A percentile compares a stretch with the other conserved stretches of the same genome.
phyloP scores from a whole-genome alignment of 1,284 basidiomycete species.

The Melampsora abietis-canadensis region DNA sequence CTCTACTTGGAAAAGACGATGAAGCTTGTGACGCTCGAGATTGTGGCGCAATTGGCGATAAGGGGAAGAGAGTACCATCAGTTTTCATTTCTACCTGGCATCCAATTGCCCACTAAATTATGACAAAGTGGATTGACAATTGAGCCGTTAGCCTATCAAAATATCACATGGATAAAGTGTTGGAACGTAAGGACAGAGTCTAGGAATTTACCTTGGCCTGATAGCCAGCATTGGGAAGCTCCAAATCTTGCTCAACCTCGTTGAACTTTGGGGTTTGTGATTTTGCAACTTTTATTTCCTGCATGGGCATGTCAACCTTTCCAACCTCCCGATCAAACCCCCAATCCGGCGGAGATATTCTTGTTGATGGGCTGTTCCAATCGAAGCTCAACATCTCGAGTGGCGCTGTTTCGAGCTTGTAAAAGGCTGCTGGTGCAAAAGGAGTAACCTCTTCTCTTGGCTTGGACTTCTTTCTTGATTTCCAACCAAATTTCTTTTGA shows the following conservation, averaged over 20 bases:
- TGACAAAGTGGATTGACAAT: neutral
- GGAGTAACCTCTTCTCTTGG: slow-evolving; percentile 20
- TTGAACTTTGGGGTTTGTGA: slow-evolving; percentile 4
- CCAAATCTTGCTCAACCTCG: slow-evolving; percentile 13
- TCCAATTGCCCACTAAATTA: slow-evolving; percentile 26
- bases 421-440: slow-evolving; percentile 20
- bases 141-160: neutral
- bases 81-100: slow-evolving; percentile 3
- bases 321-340: neutral
- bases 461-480: slow-evolving; percentile 1
- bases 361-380: slow-evolving; percentile 8
- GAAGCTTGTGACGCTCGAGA: too few species aligned
- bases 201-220: slow-evolving; percentile 15
- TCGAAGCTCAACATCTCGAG: slow-evolving; percentile 1
- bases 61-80: slow-evolving; percentile 17
- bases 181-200: neutral
- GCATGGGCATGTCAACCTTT: neutral
- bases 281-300: neutral
- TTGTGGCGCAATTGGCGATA: neutral
- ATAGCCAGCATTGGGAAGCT: slow-evolving; percentile 25
- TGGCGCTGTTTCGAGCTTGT: slow-evolving; percentile 18
- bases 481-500: slow-evolving; percentile 4
- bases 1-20: too few species aligned
- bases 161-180: neutral
- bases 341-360: neutral